Conservation (phyloP, 768 basidiomycete genomes). For the Suillus brevipes region DNA sequence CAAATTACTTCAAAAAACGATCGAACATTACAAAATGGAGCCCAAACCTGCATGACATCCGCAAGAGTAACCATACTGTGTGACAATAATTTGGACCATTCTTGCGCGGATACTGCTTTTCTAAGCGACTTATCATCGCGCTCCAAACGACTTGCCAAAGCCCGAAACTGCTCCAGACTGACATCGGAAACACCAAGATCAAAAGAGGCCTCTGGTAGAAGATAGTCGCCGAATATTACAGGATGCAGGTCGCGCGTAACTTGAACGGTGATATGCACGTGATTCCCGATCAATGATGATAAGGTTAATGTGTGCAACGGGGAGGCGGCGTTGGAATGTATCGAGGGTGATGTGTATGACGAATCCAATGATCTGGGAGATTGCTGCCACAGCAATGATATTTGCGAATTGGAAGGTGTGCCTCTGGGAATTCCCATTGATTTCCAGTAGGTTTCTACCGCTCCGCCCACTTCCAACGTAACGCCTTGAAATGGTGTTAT, state of each 20-base stretch:
- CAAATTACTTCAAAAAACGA: slow-evolving; percentile 12
- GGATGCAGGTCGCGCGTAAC: slow-evolving; percentile 92
- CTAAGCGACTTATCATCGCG: slow-evolving; percentile 40
- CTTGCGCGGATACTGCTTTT: slow-evolving; percentile 30
- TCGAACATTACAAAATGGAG: slow-evolving; percentile 8
- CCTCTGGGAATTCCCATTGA: slow-evolving; percentile 46
- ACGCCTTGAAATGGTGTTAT: slow-evolving; percentile 90
- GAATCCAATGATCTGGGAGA: slow-evolving; percentile 46
- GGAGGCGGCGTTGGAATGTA: slow-evolving; percentile 48
- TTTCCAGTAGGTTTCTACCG: slow-evolving; percentile 99
- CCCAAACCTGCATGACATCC: slow-evolving; percentile 68
- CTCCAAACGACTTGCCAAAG: slow-evolving; percentile 55
- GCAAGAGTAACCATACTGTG: slow-evolving; percentile 70
- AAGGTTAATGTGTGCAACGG: slow-evolving; percentile 69
- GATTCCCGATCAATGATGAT: slow-evolving; percentile 88
- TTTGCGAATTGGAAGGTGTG: slow-evolving; percentile 33
- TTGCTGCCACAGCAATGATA: slow-evolving; percentile 36
- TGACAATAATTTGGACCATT: slow-evolving; percentile 50
- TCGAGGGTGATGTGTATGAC: slow-evolving; percentile 71
- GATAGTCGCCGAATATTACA: slow-evolving; percentile 77
- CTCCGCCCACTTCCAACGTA: slow-evolving; percentile 90
- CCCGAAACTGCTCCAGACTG: slow-evolving; percentile 76
- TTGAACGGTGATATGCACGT: slow-evolving; percentile 84
- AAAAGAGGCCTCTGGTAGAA: slow-evolving; percentile 68
- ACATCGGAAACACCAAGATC: slow-evolving; percentile 85